Percentiles rank a stretch among this genome's conserved stretches.
phyloP scores from a whole-genome alignment of 345 rosid genomes.

The Anacardium occidentale region DNA sequence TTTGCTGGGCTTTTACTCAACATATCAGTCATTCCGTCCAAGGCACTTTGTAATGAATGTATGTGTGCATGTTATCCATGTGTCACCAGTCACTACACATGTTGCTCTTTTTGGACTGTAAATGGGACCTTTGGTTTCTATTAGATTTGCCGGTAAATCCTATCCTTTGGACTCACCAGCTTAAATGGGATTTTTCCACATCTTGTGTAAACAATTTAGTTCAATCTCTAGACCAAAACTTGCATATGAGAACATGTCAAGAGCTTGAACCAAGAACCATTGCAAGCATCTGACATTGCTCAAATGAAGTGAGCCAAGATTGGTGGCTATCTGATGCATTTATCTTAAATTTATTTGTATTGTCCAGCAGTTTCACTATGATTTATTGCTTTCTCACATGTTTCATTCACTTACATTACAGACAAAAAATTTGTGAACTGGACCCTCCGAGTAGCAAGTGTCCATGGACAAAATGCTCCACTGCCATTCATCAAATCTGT shows the following conservation, averaged over 20 bases:
- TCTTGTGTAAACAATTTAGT: background rate
- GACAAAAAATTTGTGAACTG: constrained; percentile 78
- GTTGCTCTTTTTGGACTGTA: constrained; percentile 9
- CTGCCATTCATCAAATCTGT: constrained; percentile 77
- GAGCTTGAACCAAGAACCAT: background rate
- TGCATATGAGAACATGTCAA: background rate
- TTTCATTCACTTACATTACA: constrained; percentile 29
- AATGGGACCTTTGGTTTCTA: background rate
- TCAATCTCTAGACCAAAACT: background rate
- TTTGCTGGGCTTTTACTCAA: background rate
- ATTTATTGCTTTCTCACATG: constrained; percentile 27
- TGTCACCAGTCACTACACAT: constrained; percentile 1
- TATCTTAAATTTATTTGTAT: background rate
- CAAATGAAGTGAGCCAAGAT: background rate
- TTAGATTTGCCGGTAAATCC: background rate
- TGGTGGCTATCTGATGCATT: background rate
- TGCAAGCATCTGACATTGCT: background rate
- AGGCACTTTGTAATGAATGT: background rate
- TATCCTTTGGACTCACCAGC: background rate
- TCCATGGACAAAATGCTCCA: constrained; percentile 65
- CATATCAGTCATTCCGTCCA: background rate
- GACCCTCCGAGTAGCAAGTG: constrained; percentile 75
- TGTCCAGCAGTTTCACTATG: background rate
- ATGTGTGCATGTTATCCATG: too few species aligned
- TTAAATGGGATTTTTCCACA: background rate